phyloP scores from a whole-genome alignment of 192 early-diverging fungal genomes.

The Haplosporangium gracile region DNA sequence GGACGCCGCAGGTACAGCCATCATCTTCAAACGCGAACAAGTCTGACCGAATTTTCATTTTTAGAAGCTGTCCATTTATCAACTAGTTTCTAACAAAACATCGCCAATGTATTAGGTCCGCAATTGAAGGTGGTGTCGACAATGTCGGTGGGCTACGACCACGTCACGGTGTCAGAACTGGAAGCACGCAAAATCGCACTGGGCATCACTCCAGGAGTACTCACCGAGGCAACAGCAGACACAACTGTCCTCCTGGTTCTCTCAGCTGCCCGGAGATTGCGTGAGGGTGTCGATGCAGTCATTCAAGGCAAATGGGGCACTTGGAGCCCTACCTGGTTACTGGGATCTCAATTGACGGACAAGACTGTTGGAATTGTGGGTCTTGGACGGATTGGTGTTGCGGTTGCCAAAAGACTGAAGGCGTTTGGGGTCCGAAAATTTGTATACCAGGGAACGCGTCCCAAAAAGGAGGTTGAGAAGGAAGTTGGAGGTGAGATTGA shows the following conservation, averaged over 20 bases:
- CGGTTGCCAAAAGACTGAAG: constrained; percentile 76
- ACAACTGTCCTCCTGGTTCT: constrained; percentile 82
- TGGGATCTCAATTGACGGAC: constrained; percentile 79
- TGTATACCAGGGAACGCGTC: constrained; percentile 70
- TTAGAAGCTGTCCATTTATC: background rate
- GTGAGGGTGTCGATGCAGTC: constrained; percentile 58
- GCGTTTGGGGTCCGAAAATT: constrained; percentile 79
- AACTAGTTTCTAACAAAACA: constrained; percentile 11
- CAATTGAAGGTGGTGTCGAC: constrained; percentile 82
- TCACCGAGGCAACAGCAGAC: constrained; percentile 92
- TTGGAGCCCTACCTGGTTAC: constrained; percentile 75
- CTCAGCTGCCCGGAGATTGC: constrained; percentile 76
- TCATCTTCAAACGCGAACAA: background rate
- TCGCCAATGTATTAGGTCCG: constrained; percentile 37
- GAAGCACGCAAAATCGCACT: constrained; percentile 68
- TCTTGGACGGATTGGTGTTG: constrained; percentile 84
- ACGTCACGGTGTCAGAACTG: constrained; percentile 73
- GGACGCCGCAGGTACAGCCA: constrained; percentile 67
- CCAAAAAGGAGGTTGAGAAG: constrained; percentile 62
- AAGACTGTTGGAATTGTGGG: constrained; percentile 91
- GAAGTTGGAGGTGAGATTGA: constrained; percentile 63
- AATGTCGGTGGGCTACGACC: constrained; percentile 87
- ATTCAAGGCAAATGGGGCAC: constrained; percentile 63
- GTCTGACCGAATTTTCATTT: background rate
- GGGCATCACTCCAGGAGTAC: constrained; percentile 89